phyloP scores from a whole-genome alignment of 1,139 yeast species.

The Lodderomyces margitis region DNA sequence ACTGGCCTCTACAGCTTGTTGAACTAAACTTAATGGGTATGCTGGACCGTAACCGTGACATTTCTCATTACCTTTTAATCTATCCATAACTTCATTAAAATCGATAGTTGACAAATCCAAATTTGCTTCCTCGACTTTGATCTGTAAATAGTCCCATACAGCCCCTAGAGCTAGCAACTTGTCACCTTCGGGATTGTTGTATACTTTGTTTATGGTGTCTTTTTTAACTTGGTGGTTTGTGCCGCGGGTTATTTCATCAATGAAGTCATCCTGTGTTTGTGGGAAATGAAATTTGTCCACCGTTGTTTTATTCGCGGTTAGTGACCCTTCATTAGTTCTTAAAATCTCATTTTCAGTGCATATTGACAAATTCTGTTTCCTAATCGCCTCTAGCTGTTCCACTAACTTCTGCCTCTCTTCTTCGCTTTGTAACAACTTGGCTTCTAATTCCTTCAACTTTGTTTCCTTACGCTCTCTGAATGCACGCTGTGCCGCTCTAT shows the following conservation, averaged over 20 bases:
- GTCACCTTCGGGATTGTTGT: constrained; percentile 33
- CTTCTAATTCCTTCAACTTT: constrained; percentile 65
- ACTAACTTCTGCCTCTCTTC: constrained; percentile 51
- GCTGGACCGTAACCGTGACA: constrained; percentile 90
- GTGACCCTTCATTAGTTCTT: constrained; percentile 7
- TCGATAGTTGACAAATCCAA: constrained; percentile 53
- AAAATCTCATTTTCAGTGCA: constrained; percentile 58
- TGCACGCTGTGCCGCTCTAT: constrained; percentile 88
- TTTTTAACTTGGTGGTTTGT: constrained; percentile 20
- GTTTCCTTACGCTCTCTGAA: constrained; percentile 83
- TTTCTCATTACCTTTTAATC: constrained; percentile 61
- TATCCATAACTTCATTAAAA: constrained; percentile 54
- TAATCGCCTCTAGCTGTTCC: constrained; percentile 53
- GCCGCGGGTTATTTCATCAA: constrained; percentile 27
- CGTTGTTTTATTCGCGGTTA: neutral
- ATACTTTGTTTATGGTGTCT: constrained; percentile 28
- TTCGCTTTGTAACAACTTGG: constrained; percentile 59
- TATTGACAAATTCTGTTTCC: constrained; percentile 53
- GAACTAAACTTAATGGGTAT: constrained; percentile 52
- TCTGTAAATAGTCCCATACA: constrained; percentile 73
- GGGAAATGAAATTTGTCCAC: constrained; percentile 34
- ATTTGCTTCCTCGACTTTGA: constrained; percentile 41
- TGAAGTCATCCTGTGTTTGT: constrained; percentile 33
- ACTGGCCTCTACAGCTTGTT: constrained; percentile 18
- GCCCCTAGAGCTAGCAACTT: constrained; percentile 71